These are phyloP conservation scores for Cicer arietinum DNA, from an alignment of 306 rosid genomes.

Conservation along the genomic window DNA sequence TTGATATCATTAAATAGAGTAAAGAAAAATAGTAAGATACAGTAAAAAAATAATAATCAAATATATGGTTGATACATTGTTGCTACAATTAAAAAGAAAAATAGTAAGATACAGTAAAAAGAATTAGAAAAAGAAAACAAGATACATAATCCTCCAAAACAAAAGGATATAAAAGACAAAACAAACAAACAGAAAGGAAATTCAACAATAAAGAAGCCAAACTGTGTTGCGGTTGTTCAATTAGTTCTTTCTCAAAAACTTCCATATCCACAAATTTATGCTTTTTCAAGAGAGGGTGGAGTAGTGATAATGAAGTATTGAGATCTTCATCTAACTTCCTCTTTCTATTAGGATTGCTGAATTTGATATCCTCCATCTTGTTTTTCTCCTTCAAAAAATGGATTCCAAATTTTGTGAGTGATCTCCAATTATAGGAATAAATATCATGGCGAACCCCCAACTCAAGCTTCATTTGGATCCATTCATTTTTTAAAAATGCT, in stretches of 20 bases:
- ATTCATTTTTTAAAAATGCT: neutral
- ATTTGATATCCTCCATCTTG: neutral
- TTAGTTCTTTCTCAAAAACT: neutral
- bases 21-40: too few relatives aligned
- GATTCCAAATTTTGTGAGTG: neutral
- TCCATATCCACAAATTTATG: neutral
- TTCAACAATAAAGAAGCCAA: neutral
- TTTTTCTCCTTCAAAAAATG: neutral
- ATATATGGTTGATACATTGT: too few relatives aligned
- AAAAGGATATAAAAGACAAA: too few relatives aligned
- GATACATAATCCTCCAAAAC: too few relatives aligned
- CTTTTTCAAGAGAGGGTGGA: neutral
- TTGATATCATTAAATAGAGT: too few relatives aligned
- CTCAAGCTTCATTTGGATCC: neutral
- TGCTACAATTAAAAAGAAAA: too few relatives aligned
- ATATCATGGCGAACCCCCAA: too few relatives aligned
- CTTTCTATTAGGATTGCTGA: neutral
- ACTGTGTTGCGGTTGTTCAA: neutral
- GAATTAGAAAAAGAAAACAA: too few relatives aligned
- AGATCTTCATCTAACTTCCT: neutral
- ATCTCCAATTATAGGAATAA: neutral
- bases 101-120: too few relatives aligned
- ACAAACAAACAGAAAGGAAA: too few relatives aligned
- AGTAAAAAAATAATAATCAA: too few relatives aligned
- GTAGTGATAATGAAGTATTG: neutral